phyloP scores from a whole-genome alignment of 2,329 filamentous ascomycete species.

The Bipolaris gigantea region DNA sequence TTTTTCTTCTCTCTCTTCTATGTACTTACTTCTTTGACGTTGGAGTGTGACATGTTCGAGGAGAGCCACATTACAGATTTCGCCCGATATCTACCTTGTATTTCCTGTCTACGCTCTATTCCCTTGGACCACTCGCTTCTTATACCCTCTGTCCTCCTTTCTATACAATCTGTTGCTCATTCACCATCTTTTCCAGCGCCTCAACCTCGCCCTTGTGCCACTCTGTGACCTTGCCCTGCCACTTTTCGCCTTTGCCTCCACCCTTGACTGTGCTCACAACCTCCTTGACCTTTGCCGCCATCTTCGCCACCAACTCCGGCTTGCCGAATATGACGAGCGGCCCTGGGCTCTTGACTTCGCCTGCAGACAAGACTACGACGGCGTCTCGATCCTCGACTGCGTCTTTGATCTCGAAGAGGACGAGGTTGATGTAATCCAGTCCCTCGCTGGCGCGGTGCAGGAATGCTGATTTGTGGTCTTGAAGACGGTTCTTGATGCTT shows the following conservation, averaged over 20 bases:
- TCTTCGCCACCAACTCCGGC: slow-evolving; percentile 26
- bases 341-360: slow-evolving; percentile 31
- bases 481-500: slow-evolving; percentile 24
- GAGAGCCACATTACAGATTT: background rate
- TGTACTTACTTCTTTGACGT: background rate
- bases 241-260: slow-evolving; percentile 39
- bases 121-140: background rate
- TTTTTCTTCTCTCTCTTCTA: background rate
- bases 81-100: background rate
- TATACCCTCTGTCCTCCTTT: background rate
- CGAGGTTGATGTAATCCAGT: slow-evolving; percentile 35
- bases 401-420: slow-evolving; percentile 33
- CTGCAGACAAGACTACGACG: slow-evolving; percentile 34
- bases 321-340: slow-evolving; percentile 35
- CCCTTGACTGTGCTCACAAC: slow-evolving; percentile 33
- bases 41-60: background rate
- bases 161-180: slow-evolving; percentile 8
- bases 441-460: slow-evolving; percentile 34
- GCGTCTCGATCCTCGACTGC: slow-evolving; percentile 22
- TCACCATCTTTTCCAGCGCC: slow-evolving; percentile 26
- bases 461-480: slow-evolving; percentile 20
- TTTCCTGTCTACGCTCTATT: background rate
- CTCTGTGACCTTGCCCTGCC: slow-evolving; percentile 39
- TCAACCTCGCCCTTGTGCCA: slow-evolving; percentile 41
- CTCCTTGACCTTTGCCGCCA: slow-evolving; percentile 31